Percentiles rank a stretch among this genome's conserved stretches.
Evolutionary conservation across 495 filamentous ascomycete species (phyloP).

Genomic region (Cenococcum geophilum): DNA sequence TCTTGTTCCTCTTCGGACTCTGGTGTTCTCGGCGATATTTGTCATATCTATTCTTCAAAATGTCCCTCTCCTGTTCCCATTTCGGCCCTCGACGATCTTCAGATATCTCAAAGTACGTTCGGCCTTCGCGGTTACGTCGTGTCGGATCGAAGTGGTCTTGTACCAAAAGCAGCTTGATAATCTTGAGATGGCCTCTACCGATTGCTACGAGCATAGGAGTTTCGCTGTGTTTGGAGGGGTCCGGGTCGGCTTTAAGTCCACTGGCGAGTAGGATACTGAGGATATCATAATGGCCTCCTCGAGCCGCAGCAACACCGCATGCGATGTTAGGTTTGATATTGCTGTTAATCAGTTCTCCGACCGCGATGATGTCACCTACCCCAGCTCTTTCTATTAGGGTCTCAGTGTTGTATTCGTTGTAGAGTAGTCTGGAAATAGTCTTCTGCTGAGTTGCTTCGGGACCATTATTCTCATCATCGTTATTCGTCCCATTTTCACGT

Average conservation of each 20-base stretch:
- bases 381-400: slow-evolving; percentile 75
- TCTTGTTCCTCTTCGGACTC: slow-evolving; percentile 37
- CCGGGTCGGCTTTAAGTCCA: slow-evolving; percentile 63
- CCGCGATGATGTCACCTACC: slow-evolving; percentile 74
- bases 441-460: slow-evolving; percentile 32
- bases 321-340: slow-evolving; percentile 71
- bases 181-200: slow-evolving; percentile 76
- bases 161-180: slow-evolving; percentile 71
- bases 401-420: slow-evolving; percentile 42
- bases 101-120: slow-evolving; percentile 79
- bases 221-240: slow-evolving; percentile 62
- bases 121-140: slow-evolving; percentile 53
- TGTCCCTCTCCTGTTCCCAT: slow-evolving; percentile 83
- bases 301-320: slow-evolving; percentile 82
- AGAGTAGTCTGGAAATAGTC: slow-evolving; percentile 51
- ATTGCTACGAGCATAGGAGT: slow-evolving; percentile 95
- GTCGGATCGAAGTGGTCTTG: slow-evolving; percentile 76
- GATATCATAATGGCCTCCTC: slow-evolving; percentile 81
- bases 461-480: slow-evolving; percentile 48
- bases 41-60: slow-evolving; percentile 75
- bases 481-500: slow-evolving; percentile 41
- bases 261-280: slow-evolving; percentile 79
- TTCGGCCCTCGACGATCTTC: slow-evolving; percentile 71
- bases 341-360: slow-evolving; percentile 73
- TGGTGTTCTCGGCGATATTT: slow-evolving; percentile 45